Base-by-base conservation (phyloP, 345 rosid species). In the Murraya koenigii region DNA sequence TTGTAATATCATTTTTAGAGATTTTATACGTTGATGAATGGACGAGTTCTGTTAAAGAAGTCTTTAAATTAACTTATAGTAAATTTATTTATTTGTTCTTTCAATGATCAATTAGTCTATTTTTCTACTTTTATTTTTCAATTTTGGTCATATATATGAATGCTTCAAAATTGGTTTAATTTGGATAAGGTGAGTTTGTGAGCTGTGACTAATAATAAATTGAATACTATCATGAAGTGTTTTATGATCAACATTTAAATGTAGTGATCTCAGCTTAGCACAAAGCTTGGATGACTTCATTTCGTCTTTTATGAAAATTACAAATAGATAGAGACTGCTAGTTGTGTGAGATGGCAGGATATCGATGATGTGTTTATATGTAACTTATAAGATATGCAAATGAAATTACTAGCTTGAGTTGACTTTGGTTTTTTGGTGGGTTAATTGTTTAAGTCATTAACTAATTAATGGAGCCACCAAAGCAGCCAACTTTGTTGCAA, bases 371-470 rank as follows among this genome's bases (percentile, higher is more conserved):
- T 13, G 56, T 69, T 44, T 44, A 3, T 15, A 35, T 69, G 32
- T 28, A 52, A 17, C 56, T 52, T 52, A 5, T 8, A 15, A 33
- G 5, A 54, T 22, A 10, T 71, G 74, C 62, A 71, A 71, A 71
- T 32, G 62, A 17, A 26, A 9, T 2, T 17, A 11, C 41, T 39
- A 28, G 28, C 26, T 11, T 52, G 19, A 32, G 62, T 54, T 71
- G 60, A 71, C 36, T 71, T 44, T 54, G 74, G 36, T 52, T 49
- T n/a, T 52, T 52, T 52, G 22, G 33, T 71, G 74, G 60, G 23
- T 52, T n/a, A 17, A 52, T 52, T 17, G 22, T 52, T 52, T 52
- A 17, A 4, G 56, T 44, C 49, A 44, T 52, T 52, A 52, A 52
- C 56, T 15, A 52, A 52, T 52, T 15, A 52, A 52, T 52, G 56